Evolutionary conservation across 345 rosid species (phyloP).

Genomic region (Eucalyptus fibrosa): DNA sequence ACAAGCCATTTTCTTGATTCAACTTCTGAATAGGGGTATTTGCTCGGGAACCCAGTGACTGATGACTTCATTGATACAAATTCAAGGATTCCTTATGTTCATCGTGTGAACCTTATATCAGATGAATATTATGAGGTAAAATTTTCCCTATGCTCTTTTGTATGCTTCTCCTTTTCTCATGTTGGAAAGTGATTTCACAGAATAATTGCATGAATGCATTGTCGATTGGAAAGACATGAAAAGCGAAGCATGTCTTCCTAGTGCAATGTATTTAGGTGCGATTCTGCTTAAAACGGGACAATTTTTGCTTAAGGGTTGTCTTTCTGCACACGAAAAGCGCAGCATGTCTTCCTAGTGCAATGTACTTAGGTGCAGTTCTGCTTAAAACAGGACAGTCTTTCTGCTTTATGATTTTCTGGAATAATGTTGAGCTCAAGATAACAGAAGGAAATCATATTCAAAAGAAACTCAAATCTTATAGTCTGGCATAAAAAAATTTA

Average conservation of each 20-base stretch:
- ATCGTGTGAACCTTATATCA: slow-evolving; percentile 19
- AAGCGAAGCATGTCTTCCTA: neutral
- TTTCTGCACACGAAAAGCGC: neutral
- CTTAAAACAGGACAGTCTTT: neutral
- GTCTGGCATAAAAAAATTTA: neutral
- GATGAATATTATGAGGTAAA: slow-evolving; percentile 16
- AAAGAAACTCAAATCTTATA: neutral
- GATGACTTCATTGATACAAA: slow-evolving; percentile 7
- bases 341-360: neutral
- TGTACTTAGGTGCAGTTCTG: neutral
- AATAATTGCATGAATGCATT: neutral
- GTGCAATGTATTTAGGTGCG: neutral
- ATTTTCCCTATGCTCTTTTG: neutral
- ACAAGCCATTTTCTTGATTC: neutral
- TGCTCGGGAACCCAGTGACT: slow-evolving; percentile 24
- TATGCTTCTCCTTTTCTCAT: neutral
- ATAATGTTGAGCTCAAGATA: neutral
- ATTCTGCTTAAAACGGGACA: neutral
- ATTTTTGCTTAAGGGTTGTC: neutral
- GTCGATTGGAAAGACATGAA: neutral
- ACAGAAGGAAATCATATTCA: neutral
- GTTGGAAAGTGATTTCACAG: neutral
- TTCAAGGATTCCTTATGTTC: slow-evolving; percentile 12
- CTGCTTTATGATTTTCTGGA: neutral
- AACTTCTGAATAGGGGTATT: slow-evolving; percentile 8